Evolutionary conservation across 2,329 filamentous ascomycete species (phyloP).

Genomic region (Cercospora brassicicola): DNA sequence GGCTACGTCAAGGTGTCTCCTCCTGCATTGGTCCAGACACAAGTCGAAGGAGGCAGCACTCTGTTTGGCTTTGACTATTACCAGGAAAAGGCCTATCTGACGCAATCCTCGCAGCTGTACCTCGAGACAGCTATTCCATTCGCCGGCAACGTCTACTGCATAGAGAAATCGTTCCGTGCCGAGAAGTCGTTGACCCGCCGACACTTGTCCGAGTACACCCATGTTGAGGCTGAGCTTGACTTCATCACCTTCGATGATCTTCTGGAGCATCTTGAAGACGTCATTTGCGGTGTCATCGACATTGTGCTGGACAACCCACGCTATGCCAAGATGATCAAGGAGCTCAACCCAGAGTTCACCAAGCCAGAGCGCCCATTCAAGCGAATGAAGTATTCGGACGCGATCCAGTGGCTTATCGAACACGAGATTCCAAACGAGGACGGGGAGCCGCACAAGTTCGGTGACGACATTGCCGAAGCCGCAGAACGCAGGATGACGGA

Average conservation of each 20-base stretch:
- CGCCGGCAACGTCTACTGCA: slow-evolving; percentile 93
- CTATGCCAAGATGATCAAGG: slow-evolving; percentile 71
- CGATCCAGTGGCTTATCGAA: slow-evolving; percentile 88
- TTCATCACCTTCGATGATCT: slow-evolving; percentile 92
- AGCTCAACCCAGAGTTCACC: slow-evolving; percentile 88
- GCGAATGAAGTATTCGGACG: slow-evolving; percentile 92
- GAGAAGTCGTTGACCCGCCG: slow-evolving; percentile 94
- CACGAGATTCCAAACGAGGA: slow-evolving; percentile 94
- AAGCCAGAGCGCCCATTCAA: slow-evolving; percentile 81
- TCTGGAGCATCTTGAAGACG: slow-evolving; percentile 78
- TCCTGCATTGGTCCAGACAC: slow-evolving; percentile 88
- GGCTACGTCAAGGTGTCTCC: slow-evolving; percentile 81
- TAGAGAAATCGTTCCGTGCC: slow-evolving; percentile 97
- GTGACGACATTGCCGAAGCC: slow-evolving; percentile 96
- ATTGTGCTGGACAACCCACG: slow-evolving; percentile 70
- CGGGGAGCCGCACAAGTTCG: slow-evolving; percentile 83
- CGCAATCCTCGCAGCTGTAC: slow-evolving; percentile 95
- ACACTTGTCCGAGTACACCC: slow-evolving; percentile 93
- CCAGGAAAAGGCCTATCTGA: slow-evolving; percentile 85
- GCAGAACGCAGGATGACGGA: slow-evolving; percentile 97
- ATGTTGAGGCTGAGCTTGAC: slow-evolving; percentile 94
- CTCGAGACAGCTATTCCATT: slow-evolving; percentile 91
- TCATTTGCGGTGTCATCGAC: slow-evolving; percentile 85
- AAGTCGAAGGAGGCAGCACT: slow-evolving; percentile 89
- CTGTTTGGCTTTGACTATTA: slow-evolving; percentile 91